Evolutionary conservation across 352 stramenopile genomes (phyloP).

Genomic region (Paralagenidium karlingii): DNA sequence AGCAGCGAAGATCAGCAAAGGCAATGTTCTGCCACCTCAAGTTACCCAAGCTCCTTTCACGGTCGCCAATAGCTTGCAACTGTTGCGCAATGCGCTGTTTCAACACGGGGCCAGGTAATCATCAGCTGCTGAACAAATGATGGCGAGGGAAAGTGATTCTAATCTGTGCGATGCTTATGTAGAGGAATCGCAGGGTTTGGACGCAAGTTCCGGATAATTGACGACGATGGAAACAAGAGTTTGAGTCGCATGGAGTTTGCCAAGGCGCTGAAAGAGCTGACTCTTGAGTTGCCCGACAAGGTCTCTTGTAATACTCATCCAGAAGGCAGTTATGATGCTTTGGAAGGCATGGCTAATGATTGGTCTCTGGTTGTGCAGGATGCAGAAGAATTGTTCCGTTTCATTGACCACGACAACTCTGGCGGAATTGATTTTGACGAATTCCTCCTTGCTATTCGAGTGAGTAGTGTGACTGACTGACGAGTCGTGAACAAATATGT

Average conservation of each 20-base stretch:
- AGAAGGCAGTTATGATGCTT: no score
- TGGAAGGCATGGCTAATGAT: no score
- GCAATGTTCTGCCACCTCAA: slow-evolving; percentile 54
- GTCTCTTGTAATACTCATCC: slow-evolving; percentile 8
- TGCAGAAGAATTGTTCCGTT: slow-evolving; percentile 60
- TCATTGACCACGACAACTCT: slow-evolving; percentile 74
- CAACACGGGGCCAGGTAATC: slow-evolving; percentile 54
- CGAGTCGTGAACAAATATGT: no score
- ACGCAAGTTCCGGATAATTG: slow-evolving; percentile 83
- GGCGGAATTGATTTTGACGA: slow-evolving; percentile 77
- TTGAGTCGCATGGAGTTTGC: slow-evolving; percentile 62
- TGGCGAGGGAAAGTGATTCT: no score
- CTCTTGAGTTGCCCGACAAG: slow-evolving; percentile 28
- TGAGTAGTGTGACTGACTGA: slow-evolving; percentile 5
- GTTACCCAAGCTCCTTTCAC: slow-evolving; percentile 39
- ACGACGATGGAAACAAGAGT: slow-evolving; percentile 75
- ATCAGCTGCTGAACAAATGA: neutral
- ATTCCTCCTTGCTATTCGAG: slow-evolving; percentile 62
- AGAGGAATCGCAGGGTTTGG: slow-evolving; percentile 60
- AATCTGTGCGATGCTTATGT: neutral
- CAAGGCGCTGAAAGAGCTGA: slow-evolving; percentile 63
- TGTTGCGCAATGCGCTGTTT: slow-evolving; percentile 57
- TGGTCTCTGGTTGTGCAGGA: slow-evolving; percentile 12
- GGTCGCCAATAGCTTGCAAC: slow-evolving; percentile 45
- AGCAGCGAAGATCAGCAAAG: slow-evolving; percentile 36